Base-by-base conservation (phyloP, 2,329 filamentous ascomycete species). In the Xylariales sp. region DNA sequence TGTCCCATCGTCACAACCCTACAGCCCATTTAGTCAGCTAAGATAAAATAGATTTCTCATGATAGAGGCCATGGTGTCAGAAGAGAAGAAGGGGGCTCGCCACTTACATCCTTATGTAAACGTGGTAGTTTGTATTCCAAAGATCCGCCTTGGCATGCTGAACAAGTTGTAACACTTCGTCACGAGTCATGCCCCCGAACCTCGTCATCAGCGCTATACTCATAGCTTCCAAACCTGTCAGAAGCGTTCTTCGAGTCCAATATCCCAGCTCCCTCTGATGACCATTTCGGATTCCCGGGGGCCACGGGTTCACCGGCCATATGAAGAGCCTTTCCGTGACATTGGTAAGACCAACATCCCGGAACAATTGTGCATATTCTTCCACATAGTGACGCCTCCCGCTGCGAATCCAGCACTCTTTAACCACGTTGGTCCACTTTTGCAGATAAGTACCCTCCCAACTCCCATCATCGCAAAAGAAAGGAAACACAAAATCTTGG, bases 271-370 rank as follows among this genome's bases (percentile, higher is more conserved):
- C 33, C 19, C 42, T 25, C 13, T 38, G 25, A 15, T 44, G 34
- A 17, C 41, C 35, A 20, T 41, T 41, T 19, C 33, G 39, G 12
- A 30, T 20, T 5, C 42, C 42, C 27, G 34, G 29, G 5, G 38
- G 34, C 42, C 42, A 44, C 10, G 42, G 39, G 30, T 33, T 44
- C 14, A 27, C 28, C 11, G 42, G 42, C 42, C 42, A 44, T 7
- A 41, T 15, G 5, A 44, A 38, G 14, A 29, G 18, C 14, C 33
- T 31, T 25, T 44, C 42, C 18, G 28, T 31, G 14, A 44, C 32
- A 11, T 44, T 40, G 20, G 23, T 35, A 8, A 44, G 31, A 8
- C 42, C 42, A 15, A 29, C 39, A 31, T 27, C 28, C 12, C 29
- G 34, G 20, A 41, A 41, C 39, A 44, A 38, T 14, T 38, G 33